phyloP scores from a whole-genome alignment of 257 asterid species.

The Solanum tarapatanum region DNA sequence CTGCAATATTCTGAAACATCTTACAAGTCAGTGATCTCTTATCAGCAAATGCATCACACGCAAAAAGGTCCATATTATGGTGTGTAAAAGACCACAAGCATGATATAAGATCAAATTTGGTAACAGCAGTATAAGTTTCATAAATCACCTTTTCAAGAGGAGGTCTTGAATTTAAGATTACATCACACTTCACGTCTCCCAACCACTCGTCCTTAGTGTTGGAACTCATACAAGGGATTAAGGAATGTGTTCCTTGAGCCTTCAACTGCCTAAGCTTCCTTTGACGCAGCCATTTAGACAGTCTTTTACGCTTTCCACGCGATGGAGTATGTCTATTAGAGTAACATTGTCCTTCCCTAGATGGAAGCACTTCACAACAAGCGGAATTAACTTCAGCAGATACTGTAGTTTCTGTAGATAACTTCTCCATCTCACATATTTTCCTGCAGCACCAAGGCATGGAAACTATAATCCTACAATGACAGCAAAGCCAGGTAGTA shows the following conservation, averaged over 20 bases:
- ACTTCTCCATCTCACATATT: constrained; percentile 1
- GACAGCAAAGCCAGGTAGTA: constrained; percentile 10
- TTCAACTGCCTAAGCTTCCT: constrained; percentile 38
- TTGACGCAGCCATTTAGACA: constrained; percentile 49
- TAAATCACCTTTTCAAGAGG: constrained; percentile 6
- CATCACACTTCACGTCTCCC: background rate
- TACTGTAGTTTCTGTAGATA: constrained; percentile 10
- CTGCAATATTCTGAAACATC: background rate
- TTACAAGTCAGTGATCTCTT: background rate
- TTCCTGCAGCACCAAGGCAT: background rate
- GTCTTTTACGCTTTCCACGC: constrained; percentile 42
- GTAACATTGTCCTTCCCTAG: constrained; percentile 11
- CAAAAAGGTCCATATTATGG: background rate
- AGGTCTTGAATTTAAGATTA: background rate
- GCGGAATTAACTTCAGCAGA: constrained; percentile 24
- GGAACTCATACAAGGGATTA: constrained; percentile 13
- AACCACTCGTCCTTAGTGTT: background rate
- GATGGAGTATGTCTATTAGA: constrained; percentile 11
- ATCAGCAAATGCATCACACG: background rate
- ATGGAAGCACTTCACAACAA: constrained; percentile 19
- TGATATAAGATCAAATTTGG: background rate
- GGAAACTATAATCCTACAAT: constrained; percentile 18
- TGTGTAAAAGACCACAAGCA: background rate
- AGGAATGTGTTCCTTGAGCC: constrained; percentile 17
- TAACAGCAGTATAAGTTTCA: background rate